Percentiles rank a stretch among this genome's conserved stretches.
phyloP scores from a whole-genome alignment of 2,329 filamentous ascomycete species.

The Blastomyces gilchristii region DNA sequence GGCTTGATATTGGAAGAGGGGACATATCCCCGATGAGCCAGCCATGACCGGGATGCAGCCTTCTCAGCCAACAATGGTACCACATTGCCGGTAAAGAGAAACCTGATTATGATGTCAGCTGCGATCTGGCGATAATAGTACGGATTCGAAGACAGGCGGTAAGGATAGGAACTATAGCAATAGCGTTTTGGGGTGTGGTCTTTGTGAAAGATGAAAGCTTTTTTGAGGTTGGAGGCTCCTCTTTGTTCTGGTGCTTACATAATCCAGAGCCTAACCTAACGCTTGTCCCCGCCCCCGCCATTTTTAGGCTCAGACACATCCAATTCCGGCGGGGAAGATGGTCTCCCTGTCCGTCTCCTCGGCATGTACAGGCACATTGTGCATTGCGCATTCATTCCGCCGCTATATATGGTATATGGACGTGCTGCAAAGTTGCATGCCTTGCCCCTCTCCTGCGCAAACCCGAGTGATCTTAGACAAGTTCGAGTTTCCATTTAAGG shows the following conservation, averaged over 20 bases:
- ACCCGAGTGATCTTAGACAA: background rate
- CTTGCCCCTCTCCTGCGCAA: background rate
- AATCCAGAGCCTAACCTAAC: background rate
- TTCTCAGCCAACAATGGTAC: constrained; percentile 4
- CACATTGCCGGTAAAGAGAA: background rate
- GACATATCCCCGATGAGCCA: background rate
- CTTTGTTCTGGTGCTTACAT: constrained; percentile 5
- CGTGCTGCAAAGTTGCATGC: background rate
- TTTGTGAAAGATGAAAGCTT: background rate
- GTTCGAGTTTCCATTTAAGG: background rate
- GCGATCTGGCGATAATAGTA: background rate
- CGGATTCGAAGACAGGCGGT: background rate
- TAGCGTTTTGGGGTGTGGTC: constrained; percentile 1
- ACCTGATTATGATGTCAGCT: background rate
- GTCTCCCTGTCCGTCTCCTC: background rate
- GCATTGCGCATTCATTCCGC: background rate
- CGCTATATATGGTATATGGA: background rate
- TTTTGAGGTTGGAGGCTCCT: background rate
- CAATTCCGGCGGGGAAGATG: background rate
- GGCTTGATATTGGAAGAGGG: background rate
- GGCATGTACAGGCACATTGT: background rate
- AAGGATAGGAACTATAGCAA: constrained; percentile 4
- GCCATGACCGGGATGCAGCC: background rate
- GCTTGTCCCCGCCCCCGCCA: background rate
- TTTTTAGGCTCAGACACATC: background rate